Evolutionary conservation across 192 early-diverging fungal species (phyloP), one percentile per base, ranked within the genome.

Genomic region (Backusella liffmaniae): DNA sequence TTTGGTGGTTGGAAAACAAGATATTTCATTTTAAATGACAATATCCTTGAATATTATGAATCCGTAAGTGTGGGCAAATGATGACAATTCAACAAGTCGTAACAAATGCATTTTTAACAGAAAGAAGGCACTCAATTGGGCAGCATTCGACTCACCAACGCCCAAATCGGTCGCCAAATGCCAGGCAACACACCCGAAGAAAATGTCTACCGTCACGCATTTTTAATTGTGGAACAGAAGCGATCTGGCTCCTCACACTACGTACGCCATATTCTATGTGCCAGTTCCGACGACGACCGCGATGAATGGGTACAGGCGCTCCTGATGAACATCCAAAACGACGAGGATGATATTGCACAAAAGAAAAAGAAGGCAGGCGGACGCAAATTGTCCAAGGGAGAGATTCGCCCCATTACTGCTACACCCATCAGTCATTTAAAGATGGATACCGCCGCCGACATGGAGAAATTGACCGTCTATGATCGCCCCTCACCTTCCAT

Each of bases 1-100:
- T 98, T 98, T 92, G 96, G 97, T 73, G 96, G 95, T 13, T 98
- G 96, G 96, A 99, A 99, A 80, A 86, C 93, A 51, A 88, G 96
- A 72, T 97, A 91, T 84, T 97, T 96, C 82, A 86, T 92, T 56
- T 84, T 94, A 16, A 86, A 90, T 79, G 84, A 85, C 18, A 88
- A 90, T 2, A 74, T 91, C 2, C 83, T 97, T 51, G 91, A 95
- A 75, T 97, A 96, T 83, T 94, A 88, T 79, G 96, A 98, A 76
- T 84, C 82, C 16, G 80, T 42, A 82, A 74, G 53, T 67, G 2
- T 32, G 32, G 32, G 0, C 44, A 41, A 5, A 56, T 16, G 26
- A 15, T 36, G 32, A 32, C 32, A 1, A 32, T 32, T 30, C 29
- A 56, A 9, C 5, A 35, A 35, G 18, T 35, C 18, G 9, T 51